Evolutionary conservation across 1,284 basidiomycete genomes (phyloP).

Genomic region (Tilletia indica): DNA sequence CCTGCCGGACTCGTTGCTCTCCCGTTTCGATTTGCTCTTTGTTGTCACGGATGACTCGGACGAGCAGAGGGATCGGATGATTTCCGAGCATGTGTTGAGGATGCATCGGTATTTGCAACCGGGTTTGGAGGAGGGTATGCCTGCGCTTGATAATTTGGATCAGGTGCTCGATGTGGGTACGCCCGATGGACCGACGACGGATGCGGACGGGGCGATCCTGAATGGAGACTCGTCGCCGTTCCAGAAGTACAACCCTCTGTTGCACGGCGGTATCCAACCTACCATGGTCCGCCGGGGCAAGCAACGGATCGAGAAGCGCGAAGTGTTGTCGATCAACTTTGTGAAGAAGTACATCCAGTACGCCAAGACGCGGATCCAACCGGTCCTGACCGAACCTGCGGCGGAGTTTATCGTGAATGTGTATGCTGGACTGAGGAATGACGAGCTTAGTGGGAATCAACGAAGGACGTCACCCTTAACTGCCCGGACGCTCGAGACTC

Average conservation of each 20-base stretch:
- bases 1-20: slow-evolving; percentile 92
- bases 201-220: slow-evolving; percentile 42
- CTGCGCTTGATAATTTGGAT: slow-evolving; percentile 79
- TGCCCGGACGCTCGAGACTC: slow-evolving; percentile 95
- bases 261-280: slow-evolving; percentile 78
- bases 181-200: slow-evolving; percentile 32
- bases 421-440: slow-evolving; percentile 87
- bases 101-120: slow-evolving; percentile 97
- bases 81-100: slow-evolving; percentile 95
- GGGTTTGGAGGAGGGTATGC: slow-evolving; percentile 83
- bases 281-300: slow-evolving; percentile 57
- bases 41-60: slow-evolving; percentile 98
- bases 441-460: slow-evolving; percentile 83
- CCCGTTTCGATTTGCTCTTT: slow-evolving; percentile 98
- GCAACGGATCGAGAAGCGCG: slow-evolving; percentile 64
- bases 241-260: slow-evolving; percentile 92
- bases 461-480: slow-evolving; percentile 97
- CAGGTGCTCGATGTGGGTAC: slow-evolving; percentile 53
- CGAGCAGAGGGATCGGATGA: slow-evolving; percentile 85
- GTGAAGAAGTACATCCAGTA: slow-evolving; percentile 99
- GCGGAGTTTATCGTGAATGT: slow-evolving; percentile 91
- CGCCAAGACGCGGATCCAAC: slow-evolving; percentile 73
- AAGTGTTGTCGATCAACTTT: slow-evolving; percentile 88
- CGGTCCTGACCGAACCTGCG: slow-evolving; percentile 84
- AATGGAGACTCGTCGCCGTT: slow-evolving; percentile 56